phyloP scores from a whole-genome alignment of 768 basidiomycete genomes.

The Mycena leptocephala region DNA sequence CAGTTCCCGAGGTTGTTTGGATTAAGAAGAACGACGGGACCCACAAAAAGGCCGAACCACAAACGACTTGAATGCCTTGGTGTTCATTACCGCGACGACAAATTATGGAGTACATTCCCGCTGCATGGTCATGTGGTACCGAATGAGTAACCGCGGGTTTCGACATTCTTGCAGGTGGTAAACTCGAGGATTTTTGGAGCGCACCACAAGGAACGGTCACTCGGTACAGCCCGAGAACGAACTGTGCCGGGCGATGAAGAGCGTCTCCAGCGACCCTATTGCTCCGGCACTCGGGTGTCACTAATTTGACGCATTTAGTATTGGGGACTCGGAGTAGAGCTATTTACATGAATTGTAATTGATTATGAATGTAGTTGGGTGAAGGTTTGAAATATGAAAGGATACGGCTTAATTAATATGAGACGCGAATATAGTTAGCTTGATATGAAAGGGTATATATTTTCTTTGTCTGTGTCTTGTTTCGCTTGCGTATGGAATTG shows the following conservation, averaged over 20 bases:
- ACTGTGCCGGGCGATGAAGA: neutral
- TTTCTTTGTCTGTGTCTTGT: neutral
- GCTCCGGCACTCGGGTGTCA: neutral
- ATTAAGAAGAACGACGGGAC: neutral
- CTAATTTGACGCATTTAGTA: neutral
- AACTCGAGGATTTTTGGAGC: neutral
- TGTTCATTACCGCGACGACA: conserved; percentile 1
- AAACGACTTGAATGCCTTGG: conserved; percentile 9
- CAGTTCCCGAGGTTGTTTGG: conserved; percentile 8
- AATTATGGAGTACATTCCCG: conserved; percentile 9
- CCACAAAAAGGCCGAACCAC: neutral
- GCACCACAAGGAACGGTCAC: neutral
- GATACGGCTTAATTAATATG: too few species aligned
- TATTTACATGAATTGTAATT: too few species aligned
- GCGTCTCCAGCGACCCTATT: neutral
- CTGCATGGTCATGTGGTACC: neutral
- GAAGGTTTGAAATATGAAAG: too few species aligned
- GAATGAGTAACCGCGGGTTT: neutral
- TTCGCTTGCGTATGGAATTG: neutral
- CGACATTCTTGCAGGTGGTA: neutral
- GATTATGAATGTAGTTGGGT: neutral
- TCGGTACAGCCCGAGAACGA: neutral
- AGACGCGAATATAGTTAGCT: neutral
- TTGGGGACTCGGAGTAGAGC: neutral
- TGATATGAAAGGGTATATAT: neutral